Evolutionary conservation across 2,329 filamentous ascomycete genomes (phyloP).

Genomic region (Dactylellina leptospora): DNA sequence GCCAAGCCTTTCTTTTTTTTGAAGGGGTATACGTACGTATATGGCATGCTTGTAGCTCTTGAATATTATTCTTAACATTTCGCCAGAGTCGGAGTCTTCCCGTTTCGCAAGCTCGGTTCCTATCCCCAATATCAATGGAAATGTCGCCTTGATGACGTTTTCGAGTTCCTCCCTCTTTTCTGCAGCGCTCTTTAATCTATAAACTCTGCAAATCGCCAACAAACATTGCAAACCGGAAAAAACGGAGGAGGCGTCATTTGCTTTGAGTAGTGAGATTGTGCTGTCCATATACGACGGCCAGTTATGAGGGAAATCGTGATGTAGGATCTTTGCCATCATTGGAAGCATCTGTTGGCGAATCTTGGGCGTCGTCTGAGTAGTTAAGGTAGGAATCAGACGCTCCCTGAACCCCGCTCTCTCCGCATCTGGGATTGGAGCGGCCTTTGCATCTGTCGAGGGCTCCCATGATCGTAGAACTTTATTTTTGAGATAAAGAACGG

Average conservation of each 20-base stretch:
- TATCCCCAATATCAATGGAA: constrained; percentile 85
- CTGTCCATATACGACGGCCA: constrained; percentile 96
- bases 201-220: constrained; percentile 91
- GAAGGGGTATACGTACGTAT: constrained; percentile 70
- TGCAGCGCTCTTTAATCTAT: constrained; percentile 89
- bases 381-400: constrained; percentile 87
- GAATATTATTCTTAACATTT: constrained; percentile 93
- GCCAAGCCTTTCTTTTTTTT: not conserved
- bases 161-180: constrained; percentile 84
- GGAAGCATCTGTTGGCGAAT: constrained; percentile 93
- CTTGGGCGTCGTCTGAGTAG: constrained; percentile 74
- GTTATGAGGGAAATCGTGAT: constrained; percentile 90
- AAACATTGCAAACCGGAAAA: constrained; percentile 94
- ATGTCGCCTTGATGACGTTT: constrained; percentile 89
- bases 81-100: constrained; percentile 90
- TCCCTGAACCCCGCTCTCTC: constrained; percentile 89
- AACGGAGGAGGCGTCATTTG: constrained; percentile 84
- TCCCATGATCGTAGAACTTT: constrained; percentile 93
- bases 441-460: constrained; percentile 76
- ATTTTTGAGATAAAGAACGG: constrained; percentile 98
- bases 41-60: constrained; percentile 99
- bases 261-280: constrained; percentile 85
- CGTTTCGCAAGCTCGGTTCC: constrained; percentile 89
- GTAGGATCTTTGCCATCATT: constrained; percentile 92
- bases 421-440: constrained; percentile 81